phyloP scores from a whole-genome alignment of 345 rosid genomes.

The Carallia pectinifolia region DNA sequence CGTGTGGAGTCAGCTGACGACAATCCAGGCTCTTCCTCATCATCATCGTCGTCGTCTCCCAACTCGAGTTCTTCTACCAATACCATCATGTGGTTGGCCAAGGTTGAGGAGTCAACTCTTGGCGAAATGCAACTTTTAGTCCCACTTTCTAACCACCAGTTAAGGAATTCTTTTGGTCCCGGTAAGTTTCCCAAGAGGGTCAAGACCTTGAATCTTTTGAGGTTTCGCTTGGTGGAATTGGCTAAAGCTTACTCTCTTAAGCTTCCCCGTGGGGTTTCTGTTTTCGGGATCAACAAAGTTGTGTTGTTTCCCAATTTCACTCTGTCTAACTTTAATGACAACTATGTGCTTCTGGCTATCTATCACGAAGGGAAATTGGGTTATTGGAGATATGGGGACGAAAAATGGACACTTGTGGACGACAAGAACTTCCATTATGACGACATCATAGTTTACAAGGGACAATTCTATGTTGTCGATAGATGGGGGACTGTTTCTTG shows the following conservation, averaged over 20 bases:
- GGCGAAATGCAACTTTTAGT: conserved; percentile 17
- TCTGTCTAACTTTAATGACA: not conserved
- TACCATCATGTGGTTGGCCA: conserved; percentile 8
- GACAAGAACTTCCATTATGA: conserved; percentile 16
- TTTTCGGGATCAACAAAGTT: conserved; percentile 16
- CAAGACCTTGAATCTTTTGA: conserved; percentile 2
- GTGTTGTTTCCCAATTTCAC: conserved; percentile 11
- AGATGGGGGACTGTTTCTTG: conserved; percentile 24
- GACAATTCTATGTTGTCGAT: conserved; percentile 27
- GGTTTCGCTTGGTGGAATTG: not conserved
- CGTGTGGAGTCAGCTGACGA: not conserved
- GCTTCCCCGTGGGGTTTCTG: not conserved
- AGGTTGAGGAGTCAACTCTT: conserved; percentile 14
- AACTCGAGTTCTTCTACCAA: not conserved
- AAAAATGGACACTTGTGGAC: conserved; percentile 21
- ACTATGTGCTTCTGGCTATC: conserved; percentile 7
- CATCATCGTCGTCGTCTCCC: not conserved
- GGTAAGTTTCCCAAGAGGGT: not conserved
- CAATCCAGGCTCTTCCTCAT: not conserved
- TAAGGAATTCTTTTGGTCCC: not conserved
- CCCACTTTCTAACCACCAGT: conserved; percentile 19
- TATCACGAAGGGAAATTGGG: conserved; percentile 25
- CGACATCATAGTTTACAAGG: conserved; percentile 21
- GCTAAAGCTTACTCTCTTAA: conserved; percentile 1
- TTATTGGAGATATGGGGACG: conserved; percentile 27